phyloP scores from a whole-genome alignment of 192 early-diverging fungal genomes.

The Coemansia sp. region DNA sequence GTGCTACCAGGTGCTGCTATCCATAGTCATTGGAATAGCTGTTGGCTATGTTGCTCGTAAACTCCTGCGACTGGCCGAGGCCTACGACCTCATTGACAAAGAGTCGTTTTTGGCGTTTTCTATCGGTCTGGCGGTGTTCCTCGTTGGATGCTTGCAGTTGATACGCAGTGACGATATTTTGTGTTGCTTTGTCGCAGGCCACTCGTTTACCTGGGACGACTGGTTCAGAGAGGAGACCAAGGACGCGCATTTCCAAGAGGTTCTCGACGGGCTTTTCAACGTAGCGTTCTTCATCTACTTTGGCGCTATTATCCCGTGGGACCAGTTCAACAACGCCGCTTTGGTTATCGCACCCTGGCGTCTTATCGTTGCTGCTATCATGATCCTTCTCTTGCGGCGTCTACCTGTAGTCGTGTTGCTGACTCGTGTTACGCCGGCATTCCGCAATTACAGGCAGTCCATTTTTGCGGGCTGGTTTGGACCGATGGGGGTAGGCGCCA shows the following conservation, averaged over 20 bases:
- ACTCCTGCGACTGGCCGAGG: conserved; percentile 68
- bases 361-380: conserved; percentile 65
- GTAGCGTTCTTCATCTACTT: conserved; percentile 87
- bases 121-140: conserved; percentile 72
- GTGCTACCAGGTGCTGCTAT: conserved; percentile 80
- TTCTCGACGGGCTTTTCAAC: conserved; percentile 88
- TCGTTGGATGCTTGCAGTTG: conserved; percentile 67
- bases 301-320: conserved; percentile 77
- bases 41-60: conserved; percentile 72
- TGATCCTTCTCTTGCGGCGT: conserved; percentile 70
- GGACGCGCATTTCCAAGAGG: conserved; percentile 89
- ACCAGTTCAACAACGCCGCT: conserved; percentile 61
- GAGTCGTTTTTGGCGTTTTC: conserved; percentile 82
- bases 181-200: conserved; percentile 75
- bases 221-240: conserved; percentile 88
- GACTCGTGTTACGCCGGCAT: conserved; percentile 65
- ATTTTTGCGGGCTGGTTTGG: conserved; percentile 91
- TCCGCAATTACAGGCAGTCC: conserved; percentile 71
- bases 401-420: conserved; percentile 70
- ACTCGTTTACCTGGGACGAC: conserved; percentile 85
- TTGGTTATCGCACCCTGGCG: conserved; percentile 67
- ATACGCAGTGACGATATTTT: conserved; percentile 74
- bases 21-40: conserved; percentile 69
- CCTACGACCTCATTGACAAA: conserved; percentile 82
- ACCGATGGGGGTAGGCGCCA: conserved; percentile 74